Base-by-base conservation (phyloP, 2,329 filamentous ascomycete genomes). In the Trichoderma sp. region DNA sequence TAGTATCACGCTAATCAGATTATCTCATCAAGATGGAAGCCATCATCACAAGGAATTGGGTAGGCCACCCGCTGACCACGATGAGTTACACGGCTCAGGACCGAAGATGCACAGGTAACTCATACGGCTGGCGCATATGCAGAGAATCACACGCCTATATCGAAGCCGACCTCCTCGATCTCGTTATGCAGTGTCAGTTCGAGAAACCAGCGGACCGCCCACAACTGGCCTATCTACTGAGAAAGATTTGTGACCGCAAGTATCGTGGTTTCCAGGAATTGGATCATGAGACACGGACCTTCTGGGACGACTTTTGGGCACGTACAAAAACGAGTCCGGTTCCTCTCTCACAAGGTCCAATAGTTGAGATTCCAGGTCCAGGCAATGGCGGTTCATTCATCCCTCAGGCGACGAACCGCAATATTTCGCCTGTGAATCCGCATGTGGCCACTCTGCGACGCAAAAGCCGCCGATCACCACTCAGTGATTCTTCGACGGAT, bases 181-280 rank as follows among this genome's bases (percentile, higher is more conserved):
- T 74, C 3, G 34, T 81, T 26, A 65, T 73, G 43, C 73, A 66
- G 12, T 81, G 80, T 68, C 70, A 78, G 71, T 76, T 73, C 32
- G 74, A 79, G 15, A 62, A 73, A 3, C 80, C 80, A 0, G 14
- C 53, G 26, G 74, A 78, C 6, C 78, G 80, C 0, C 80, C 80
- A 8, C 58, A 26, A 5, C 71, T 80, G 11, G 21, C 73, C 34
- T 36, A 71, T 1, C 73, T 81, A 18, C 70, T 79, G 9, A 67
- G 56, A 4, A 57, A 60, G 18, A 73, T 79, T 6, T 53, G 71
- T 12, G 26, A 21, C 7, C 77, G 78, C 36, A 78, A 77, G 39
- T 3, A 57, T 12, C 43, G 6, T 0, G 74, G 72, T 6, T 78
- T 78, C 26, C 21, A 53, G 3, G 73, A 78, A 18, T 21, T 73